Base-by-base conservation (phyloP, 169 alveolate genomes). In the Eimeria brunetti region DNA sequence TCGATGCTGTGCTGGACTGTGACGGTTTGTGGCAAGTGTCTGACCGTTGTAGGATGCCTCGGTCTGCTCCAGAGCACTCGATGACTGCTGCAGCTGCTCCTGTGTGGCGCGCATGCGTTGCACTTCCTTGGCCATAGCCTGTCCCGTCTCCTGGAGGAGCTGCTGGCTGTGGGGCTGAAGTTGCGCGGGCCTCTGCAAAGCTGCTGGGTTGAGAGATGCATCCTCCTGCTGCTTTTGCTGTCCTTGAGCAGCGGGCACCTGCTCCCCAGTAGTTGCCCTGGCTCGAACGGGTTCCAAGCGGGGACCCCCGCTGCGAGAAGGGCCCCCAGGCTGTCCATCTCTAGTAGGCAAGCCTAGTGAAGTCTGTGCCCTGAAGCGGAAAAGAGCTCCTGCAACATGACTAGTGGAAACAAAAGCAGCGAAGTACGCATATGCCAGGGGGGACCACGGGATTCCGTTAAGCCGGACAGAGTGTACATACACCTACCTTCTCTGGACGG, bases 81-180 rank as follows among this genome's bases (percentile, higher is more conserved):
- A 91, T 46, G 95, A 91, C 84, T 91, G 88, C 81, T 91, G 95
- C 38, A 91, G 91, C 56, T 91, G 95, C 71, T 83, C 88, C n/a
- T 91, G 91, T 6, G 95, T 91, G 33, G 88, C 95, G 30, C 73
- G 95, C 95, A 91, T 91, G 83, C 95, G 89, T 64, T 91, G 95
- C 75, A 91, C 90, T 22, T 91, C 95, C 69, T 91, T 49, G 38
- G 49, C 91, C 95, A 91, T 91, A 14, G 69, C 95, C 36, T 76
- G 83, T 30, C 95, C 90, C 58, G 95, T 91, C 91, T 91, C 95
- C 41, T 78, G 88, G 53, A 91, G 95, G 60, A 69, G 73, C 58
- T 88, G 94, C 94, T 88, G 94, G 56, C 56, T 49, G 38, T 51
- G 94, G 53, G 75, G 33, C 86, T 67, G 86, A 33, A 56, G 36